Evolutionary conservation across 2,329 filamentous ascomycete genomes (phyloP), one percentile per base, ranked within the genome.

Genomic region (Fusarium brachygibbosum): DNA sequence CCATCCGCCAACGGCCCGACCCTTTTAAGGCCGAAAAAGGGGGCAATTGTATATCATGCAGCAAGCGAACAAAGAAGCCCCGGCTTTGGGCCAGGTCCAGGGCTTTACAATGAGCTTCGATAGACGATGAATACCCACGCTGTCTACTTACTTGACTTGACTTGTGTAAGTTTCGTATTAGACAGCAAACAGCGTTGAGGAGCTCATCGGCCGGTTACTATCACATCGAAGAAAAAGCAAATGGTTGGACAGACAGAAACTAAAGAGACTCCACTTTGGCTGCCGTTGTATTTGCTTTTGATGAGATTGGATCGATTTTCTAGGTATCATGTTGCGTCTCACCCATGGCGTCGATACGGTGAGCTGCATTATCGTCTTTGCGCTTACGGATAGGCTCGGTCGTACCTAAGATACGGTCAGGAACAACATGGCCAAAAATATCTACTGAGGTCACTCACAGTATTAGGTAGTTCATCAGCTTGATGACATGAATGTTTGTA

Each of bases 261-360:
- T 37, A 53, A 34, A 34, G 28, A 29, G 14, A 25, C 59, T 48
- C 66, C 62, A 63, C 56, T 62, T 63, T 58, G 31, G 52, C 34
- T 67, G 44, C 61, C 66, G 66, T 63, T 70, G 37, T 58, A 25
- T 58, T 69, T 69, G 66, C 66, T 69, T 69, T 56, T 69, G 61
- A 40, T 58, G 52, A 67, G 66, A 69, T 69, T 65, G 53, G 37
- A 69, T 69, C 66, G 59, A 61, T 61, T 66, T 46, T 60, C 49
- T 53, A n/a, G n/a, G n/a, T n/a, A 61, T 68, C 54, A 60, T 60
- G 54, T 60, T 65, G 53, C 60, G 46, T 69, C 41, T 66, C 40
- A 25, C 50, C 55, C 66, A 62, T 55, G 46, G 48, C 48, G 13
- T 38, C 16, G 34, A 51, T 38, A 66, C 46, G 49, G 55, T 50